Base-by-base conservation (phyloP, 805 yeast species). In the Babjeviella inositovora region DNA sequence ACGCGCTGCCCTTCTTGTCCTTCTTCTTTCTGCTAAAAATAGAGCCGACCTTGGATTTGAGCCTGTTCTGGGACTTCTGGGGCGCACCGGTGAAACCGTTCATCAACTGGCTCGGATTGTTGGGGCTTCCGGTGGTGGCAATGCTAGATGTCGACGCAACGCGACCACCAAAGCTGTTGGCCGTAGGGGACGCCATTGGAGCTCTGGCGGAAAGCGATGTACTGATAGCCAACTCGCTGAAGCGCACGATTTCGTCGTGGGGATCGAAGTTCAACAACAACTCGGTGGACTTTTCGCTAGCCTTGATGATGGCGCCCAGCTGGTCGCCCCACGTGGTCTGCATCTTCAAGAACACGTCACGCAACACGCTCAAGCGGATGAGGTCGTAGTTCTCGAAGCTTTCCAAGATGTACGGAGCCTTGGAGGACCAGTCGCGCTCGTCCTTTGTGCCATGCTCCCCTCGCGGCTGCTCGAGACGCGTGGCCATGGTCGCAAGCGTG, bases 391-490 rank as follows among this genome's bases (percentile, higher is more conserved):
- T 58, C 39, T 81, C 90, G 41, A 82, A 74, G 32, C 68, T 67
- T 34, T 72, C 73, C 39, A 79, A 75, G 20, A 76, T 67, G 26
- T 62, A 68, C 3, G 93, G 87, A 3, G 90, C 87, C 41, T 72
- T 70, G 25, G 65, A 53, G 31, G 70, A 72, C 94, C 94, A 82
- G 35, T 66, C 62, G n/a, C n/a, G n/a, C n/a, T n/a, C n/a, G n/a
- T n/a, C n/a, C n/a, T n/a, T n/a, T n/a, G n/a, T n/a, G n/a, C n/a
- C n/a, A n/a, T n/a, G n/a, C n/a, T n/a, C n/a, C n/a, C n/a, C n/a
- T n/a, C n/a, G n/a, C n/a, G n/a, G 7, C 15, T 19, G 6, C 7
- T 14, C 16, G 11, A 18, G 19, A 15, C 11, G 8, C 15, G 13
- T 8, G n/a, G n/a, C n/a, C n/a, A n/a, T n/a, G n/a, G n/a, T n/a